Evolutionary conservation across 371 early-diverging fungal species (phyloP).

Genomic region (Entomophthora muscae): DNA sequence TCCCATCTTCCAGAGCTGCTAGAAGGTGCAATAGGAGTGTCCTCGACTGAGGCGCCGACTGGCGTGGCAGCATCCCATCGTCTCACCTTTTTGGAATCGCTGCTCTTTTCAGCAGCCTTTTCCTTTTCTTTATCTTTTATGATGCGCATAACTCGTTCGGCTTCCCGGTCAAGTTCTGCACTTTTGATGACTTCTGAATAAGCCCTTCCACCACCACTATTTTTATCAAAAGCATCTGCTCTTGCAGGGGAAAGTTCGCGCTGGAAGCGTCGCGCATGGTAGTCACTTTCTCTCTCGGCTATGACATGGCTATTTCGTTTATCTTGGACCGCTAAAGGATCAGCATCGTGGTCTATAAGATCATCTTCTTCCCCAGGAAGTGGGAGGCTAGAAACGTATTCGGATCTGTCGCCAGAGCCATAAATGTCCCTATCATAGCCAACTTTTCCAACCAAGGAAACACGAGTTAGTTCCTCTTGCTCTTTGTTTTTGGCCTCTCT

Average conservation of each 20-base stretch:
- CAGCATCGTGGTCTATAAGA: slow-evolving; percentile 23
- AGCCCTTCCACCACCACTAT: slow-evolving; percentile 17
- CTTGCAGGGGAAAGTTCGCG: slow-evolving; percentile 76
- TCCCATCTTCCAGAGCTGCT: slow-evolving; percentile 30
- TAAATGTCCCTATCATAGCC: slow-evolving; percentile 70
- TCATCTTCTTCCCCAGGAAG: slow-evolving; percentile 33
- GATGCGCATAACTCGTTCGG: slow-evolving; percentile 30
- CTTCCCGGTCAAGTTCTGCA: slow-evolving; percentile 67
- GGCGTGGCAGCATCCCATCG: slow-evolving; percentile 82
- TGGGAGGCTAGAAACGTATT: slow-evolving; percentile 47
- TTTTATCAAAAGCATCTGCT: slow-evolving; percentile 52
- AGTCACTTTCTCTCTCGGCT: slow-evolving; percentile 73
- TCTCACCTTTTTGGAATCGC: slow-evolving; percentile 33
- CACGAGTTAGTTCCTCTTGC: slow-evolving; percentile 22
- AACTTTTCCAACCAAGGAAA: slow-evolving; percentile 30
- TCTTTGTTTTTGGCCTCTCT: slow-evolving; percentile 13
- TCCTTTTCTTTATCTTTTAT: slow-evolving; percentile 33
- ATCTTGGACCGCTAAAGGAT: slow-evolving; percentile 42
- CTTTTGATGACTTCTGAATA: slow-evolving; percentile 79
- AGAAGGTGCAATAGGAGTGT: background rate
- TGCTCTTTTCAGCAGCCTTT: slow-evolving; percentile 21
- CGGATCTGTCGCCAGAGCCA: slow-evolving; percentile 40
- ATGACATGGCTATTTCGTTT: slow-evolving; percentile 35
- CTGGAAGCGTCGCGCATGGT: slow-evolving; percentile 57
- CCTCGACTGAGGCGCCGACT: slow-evolving; percentile 21